Evolutionary conservation across 2,329 filamentous ascomycete genomes (phyloP).

Genomic region (Fusarium mundagurra): DNA sequence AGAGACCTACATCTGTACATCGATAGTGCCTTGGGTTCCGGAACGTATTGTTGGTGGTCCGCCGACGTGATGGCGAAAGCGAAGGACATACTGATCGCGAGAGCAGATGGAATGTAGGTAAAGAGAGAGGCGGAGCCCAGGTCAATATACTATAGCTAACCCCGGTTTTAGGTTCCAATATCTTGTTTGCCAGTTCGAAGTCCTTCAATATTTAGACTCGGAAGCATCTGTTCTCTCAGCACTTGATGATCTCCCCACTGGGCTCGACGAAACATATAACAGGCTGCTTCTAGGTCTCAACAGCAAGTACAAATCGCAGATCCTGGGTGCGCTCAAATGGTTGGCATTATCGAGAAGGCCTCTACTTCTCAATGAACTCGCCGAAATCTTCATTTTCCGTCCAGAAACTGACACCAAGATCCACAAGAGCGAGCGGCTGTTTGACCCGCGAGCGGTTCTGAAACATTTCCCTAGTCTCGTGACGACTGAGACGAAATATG

Average conservation of each 20-base stretch:
- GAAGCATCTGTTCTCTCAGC: neutral
- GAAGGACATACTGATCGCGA: neutral
- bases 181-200: neutral
- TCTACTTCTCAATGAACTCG: rapidly evolving
- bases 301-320: rapidly evolving
- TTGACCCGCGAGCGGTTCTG: neutral
- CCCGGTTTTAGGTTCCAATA: neutral
- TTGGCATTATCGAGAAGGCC: neutral
- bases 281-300: rapidly evolving
- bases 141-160: neutral
- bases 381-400: neutral
- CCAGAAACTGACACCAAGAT: neutral
- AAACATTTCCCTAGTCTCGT: neutral
- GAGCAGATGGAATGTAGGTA: neutral
- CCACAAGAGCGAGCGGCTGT: rapidly evolving
- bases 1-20: rapidly evolving
- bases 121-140: rapidly evolving
- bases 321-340: neutral
- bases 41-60: neutral
- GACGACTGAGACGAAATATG: rapidly evolving
- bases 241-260: rapidly evolving
- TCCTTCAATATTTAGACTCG: rapidly evolving
- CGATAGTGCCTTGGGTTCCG: rapidly evolving
- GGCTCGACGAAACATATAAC: neutral
- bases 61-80: rapidly evolving